Conservation (phyloP, 805 yeast species). For the Komagataella ulmi region DNA sequence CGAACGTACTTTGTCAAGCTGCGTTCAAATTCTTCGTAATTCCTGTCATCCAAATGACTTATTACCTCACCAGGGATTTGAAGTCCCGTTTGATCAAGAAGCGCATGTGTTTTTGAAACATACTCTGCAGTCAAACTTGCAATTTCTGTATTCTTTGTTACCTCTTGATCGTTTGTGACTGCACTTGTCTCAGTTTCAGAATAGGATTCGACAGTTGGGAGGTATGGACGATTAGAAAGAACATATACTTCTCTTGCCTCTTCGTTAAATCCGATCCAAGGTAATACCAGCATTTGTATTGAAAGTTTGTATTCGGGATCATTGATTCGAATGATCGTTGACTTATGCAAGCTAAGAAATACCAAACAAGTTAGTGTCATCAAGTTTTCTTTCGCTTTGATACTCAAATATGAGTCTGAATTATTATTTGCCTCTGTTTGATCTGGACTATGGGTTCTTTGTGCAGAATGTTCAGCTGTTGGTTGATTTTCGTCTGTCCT, state of each 20-base stretch:
- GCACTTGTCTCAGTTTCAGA: background rate
- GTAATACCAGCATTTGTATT: slow-evolving; percentile 43
- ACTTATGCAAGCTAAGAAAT: background rate
- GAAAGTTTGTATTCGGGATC: slow-evolving; percentile 45
- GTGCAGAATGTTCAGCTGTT: background rate
- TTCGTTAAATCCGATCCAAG: slow-evolving; percentile 51
- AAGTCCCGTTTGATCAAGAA: background rate
- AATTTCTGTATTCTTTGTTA: background rate
- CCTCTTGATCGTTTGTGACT: background rate
- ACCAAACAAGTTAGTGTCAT: background rate
- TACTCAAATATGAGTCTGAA: background rate
- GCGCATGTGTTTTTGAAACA: background rate
- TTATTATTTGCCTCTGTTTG: background rate
- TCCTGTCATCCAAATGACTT: background rate
- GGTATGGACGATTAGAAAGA: background rate
- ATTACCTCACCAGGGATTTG: background rate
- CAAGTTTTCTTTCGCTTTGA: background rate
- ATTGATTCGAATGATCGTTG: slow-evolving; percentile 28
- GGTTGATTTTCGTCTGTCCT: slow-evolving; percentile 5
- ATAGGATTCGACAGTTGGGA: background rate
- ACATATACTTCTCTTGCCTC: slow-evolving; percentile 43
- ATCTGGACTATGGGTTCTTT: background rate
- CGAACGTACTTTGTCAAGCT: background rate
- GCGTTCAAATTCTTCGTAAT: background rate
- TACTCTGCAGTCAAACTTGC: background rate